These are phyloP conservation scores for Cydonia oblonga DNA, from an alignment of 331 rosid genomes.

Conservation along the genomic window DNA sequence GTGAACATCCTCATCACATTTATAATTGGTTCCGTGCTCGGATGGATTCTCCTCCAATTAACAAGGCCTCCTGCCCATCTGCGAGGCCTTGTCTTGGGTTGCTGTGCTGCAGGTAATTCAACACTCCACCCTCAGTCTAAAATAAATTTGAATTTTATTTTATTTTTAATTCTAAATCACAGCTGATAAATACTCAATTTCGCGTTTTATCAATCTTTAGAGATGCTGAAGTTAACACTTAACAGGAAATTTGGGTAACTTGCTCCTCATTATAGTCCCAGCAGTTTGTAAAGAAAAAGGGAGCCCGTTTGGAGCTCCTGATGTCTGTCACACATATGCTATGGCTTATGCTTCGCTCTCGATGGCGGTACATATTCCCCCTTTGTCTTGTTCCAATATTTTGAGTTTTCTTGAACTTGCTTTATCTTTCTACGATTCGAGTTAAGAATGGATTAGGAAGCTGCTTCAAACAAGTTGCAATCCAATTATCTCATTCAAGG, in stretches of 20 bases:
- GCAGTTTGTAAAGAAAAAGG: slow-evolving; percentile 76
- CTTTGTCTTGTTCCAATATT: background rate
- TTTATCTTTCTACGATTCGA: background rate
- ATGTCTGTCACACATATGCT: slow-evolving; percentile 48
- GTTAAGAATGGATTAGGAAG: background rate
- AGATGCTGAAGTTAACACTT: background rate
- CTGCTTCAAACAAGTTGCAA: background rate
- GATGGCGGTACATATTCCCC: slow-evolving; percentile 47
- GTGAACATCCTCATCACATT: slow-evolving; percentile 27
- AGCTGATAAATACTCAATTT: too few relatives aligned
- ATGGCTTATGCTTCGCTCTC: slow-evolving; percentile 86
- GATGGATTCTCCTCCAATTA: slow-evolving; percentile 23
- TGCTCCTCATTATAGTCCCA: slow-evolving; percentile 65
- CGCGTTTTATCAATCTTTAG: background rate
- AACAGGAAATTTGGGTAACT: slow-evolving; percentile 79
- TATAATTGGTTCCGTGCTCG: slow-evolving; percentile 29
- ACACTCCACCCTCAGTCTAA: background rate
- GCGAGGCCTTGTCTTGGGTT: slow-evolving; percentile 39
- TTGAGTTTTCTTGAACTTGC: background rate
- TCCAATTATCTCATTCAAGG: background rate
- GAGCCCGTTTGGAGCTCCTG: slow-evolving; percentile 74
- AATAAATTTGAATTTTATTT: too few relatives aligned
- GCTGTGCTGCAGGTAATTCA: slow-evolving; percentile 45
- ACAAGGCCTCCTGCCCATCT: slow-evolving; percentile 26
- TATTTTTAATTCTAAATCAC: background rate